Percentiles rank a stretch among this genome's conserved stretches.
Conservation (phyloP, 495 filamentous ascomycete genomes). For the Neurospora sp. region DNA sequence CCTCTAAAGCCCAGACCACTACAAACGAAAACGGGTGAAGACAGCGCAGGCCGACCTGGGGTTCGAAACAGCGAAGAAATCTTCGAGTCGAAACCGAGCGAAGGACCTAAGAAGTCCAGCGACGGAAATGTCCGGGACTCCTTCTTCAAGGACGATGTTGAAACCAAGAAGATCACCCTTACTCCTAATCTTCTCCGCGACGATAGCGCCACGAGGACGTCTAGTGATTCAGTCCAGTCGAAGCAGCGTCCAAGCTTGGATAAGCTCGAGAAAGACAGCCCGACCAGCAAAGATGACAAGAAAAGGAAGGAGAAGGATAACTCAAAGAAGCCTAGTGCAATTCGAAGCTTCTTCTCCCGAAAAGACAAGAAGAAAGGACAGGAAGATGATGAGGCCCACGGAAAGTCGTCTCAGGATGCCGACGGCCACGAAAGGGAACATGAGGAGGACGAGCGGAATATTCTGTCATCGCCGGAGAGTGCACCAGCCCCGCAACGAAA, state of each 20-base stretch:
- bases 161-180: conserved; percentile 94
- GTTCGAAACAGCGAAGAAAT: conserved; percentile 52
- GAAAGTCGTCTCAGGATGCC: conserved; percentile 48
- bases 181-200: conserved; percentile 92
- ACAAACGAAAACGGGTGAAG: conserved; percentile 29
- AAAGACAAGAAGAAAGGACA: conserved; percentile 78
- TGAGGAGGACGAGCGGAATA: conserved; percentile 30
- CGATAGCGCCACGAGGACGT: conserved; percentile 51
- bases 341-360: conserved; percentile 89
- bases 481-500: conserved; percentile 40
- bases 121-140: conserved; percentile 83
- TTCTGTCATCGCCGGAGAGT: conserved; percentile 25
- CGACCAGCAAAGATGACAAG: conserved; percentile 38
- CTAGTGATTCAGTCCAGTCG: conserved; percentile 55
- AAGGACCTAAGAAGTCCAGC: conserved; percentile 53
- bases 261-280: conserved; percentile 42
- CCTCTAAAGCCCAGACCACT: conserved; percentile 30
- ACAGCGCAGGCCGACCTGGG: conserved; percentile 11
- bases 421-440: conserved; percentile 32
- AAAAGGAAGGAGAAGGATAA: conserved; percentile 70
- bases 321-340: conserved; percentile 84
- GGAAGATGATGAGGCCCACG: conserved; percentile 59
- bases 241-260: conserved; percentile 42
- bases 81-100: conserved; percentile 44
- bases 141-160: conserved; percentile 94